phyloP scores from a whole-genome alignment of 2,329 filamentous ascomycete species.

The Colletotrichum sp. region DNA sequence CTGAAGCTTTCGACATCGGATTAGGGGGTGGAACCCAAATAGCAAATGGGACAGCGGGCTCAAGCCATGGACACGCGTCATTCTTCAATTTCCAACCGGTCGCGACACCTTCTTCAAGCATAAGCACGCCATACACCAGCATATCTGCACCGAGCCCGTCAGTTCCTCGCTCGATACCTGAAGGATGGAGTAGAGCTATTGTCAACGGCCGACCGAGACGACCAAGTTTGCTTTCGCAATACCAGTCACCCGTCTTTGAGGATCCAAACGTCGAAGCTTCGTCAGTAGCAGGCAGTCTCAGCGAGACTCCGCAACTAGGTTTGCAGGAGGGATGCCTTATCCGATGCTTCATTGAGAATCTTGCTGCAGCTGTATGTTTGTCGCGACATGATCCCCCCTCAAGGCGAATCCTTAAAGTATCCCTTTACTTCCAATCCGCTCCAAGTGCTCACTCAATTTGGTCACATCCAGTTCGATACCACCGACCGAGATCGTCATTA shows the following conservation, averaged over 20 bases:
- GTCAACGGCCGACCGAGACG: background rate
- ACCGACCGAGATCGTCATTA: constrained; percentile 2
- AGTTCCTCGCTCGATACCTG: background rate
- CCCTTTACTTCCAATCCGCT: background rate
- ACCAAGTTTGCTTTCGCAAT: background rate
- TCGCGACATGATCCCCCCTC: background rate
- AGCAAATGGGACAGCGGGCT: background rate
- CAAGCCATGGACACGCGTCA: background rate
- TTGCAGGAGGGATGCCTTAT: background rate
- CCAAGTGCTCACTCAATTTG: background rate
- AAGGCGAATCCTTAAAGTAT: too few relatives aligned
- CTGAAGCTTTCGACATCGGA: background rate
- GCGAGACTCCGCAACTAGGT: background rate
- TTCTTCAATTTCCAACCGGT: background rate
- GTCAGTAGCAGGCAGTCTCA: background rate
- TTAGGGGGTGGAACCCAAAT: background rate
- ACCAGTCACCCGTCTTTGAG: background rate
- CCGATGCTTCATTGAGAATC: background rate
- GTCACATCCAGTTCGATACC: background rate
- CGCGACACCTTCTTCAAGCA: background rate
- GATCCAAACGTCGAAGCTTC: background rate
- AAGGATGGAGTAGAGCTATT: background rate
- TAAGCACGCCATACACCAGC: background rate
- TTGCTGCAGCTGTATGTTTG: background rate
- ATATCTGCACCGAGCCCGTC: background rate